Conservation (phyloP, 2,329 filamentous ascomycete species). For the Trichothecium sympodiale region DNA sequence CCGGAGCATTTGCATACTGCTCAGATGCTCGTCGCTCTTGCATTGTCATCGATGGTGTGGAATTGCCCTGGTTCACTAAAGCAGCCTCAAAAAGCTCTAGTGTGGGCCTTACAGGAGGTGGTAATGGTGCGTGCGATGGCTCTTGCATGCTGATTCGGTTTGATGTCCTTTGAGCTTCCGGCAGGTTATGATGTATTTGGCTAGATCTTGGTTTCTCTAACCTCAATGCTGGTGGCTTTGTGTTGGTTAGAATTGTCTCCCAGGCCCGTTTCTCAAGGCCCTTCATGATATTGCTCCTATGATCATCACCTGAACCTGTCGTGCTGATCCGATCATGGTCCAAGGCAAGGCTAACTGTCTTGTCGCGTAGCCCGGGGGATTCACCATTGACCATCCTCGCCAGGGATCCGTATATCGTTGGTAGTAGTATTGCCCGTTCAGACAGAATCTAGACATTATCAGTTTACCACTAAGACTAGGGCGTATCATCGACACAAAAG, state of each 20-base stretch:
- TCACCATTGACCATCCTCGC: conserved; percentile 21
- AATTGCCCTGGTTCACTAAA: no score
- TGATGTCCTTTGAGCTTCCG: no score
- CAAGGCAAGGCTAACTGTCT: conserved; percentile 8
- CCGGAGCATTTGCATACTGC: no score
- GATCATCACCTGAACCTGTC: neutral
- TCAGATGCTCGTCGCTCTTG: no score
- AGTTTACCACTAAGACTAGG: neutral
- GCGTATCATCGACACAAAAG: neutral
- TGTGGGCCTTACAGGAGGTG: no score
- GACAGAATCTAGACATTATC: conserved; percentile 11
- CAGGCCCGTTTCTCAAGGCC: conserved; percentile 4
- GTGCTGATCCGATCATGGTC: no score
- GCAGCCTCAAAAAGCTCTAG: no score
- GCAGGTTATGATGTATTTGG: no score
- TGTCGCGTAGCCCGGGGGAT: conserved; percentile 20
- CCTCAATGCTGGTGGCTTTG: neutral
- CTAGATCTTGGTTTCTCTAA: neutral
- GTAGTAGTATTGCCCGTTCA: conserved; percentile 14
- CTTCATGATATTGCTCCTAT: conserved; percentile 1
- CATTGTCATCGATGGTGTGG: no score
- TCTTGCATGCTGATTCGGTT: no score
- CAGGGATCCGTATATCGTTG: conserved; percentile 18
- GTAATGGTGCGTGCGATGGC: neutral
- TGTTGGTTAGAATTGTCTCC: conserved; percentile 2